Evolutionary conservation across 1,284 basidiomycete genomes (phyloP).

Genomic region (Lentinus polychrous): DNA sequence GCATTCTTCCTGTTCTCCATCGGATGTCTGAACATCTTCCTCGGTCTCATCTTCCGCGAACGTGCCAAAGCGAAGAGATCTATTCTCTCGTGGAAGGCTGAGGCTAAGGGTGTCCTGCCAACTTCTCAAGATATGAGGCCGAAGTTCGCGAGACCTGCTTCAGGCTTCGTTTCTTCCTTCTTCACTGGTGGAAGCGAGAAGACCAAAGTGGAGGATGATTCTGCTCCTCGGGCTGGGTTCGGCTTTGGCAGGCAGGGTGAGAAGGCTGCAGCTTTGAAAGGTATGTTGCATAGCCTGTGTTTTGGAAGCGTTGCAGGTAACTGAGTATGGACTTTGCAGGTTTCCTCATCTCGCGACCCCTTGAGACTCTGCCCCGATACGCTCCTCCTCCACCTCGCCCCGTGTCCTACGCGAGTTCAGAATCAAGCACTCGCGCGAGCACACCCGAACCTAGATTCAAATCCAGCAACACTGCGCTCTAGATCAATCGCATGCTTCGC

Average conservation of each 20-base stretch:
- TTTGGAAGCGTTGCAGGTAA: neutral
- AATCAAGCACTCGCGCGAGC: conserved; percentile 17
- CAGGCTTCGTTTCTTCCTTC: conserved; percentile 27
- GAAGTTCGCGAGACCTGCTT: conserved; percentile 34
- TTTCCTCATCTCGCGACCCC: conserved; percentile 31
- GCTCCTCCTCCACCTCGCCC: conserved; percentile 19
- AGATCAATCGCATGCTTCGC: conserved; percentile 10
- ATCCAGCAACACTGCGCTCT: conserved; percentile 24
- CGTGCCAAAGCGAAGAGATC: conserved; percentile 56
- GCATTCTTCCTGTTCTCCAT: conserved; percentile 82
- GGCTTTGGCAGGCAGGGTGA: conserved; percentile 74
- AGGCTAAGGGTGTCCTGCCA: conserved; percentile 54
- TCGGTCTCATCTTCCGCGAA: conserved; percentile 70
- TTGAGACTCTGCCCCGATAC: conserved; percentile 33
- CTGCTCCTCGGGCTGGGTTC: conserved; percentile 27
- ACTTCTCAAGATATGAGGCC: conserved; percentile 36
- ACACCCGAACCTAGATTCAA: conserved; percentile 26
- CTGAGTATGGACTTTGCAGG: conserved; percentile 16
- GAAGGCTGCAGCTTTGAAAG: conserved; percentile 60
- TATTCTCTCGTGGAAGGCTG: conserved; percentile 57
- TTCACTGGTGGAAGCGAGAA: conserved; percentile 17
- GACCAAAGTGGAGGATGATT: neutral
- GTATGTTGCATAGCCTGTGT: conserved; percentile 24
- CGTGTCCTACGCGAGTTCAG: neutral
- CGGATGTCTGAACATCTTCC: conserved; percentile 76